Base-by-base conservation (phyloP, 1,139 yeast species). In the Lizanozyma gosingica region DNA sequence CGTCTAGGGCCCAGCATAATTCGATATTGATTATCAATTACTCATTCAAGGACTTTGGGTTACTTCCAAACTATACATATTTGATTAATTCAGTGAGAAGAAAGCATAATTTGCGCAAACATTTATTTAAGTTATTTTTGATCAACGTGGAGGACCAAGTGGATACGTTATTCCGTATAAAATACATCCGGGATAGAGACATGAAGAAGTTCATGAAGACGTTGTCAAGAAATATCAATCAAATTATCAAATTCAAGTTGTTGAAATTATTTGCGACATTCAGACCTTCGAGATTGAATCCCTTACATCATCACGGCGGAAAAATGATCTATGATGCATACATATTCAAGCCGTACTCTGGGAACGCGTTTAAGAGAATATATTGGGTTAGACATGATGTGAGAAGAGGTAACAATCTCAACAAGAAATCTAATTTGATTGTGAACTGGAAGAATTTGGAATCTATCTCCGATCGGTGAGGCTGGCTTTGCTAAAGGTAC, bases 91-190 rank as follows among this genome's bases (percentile, higher is more conserved):
- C 64, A 2, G 47, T 48, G 37, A 55, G 58, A 39, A 62, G 63
- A 37, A 52, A 51, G 37, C 55, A 51, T 35, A 49, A 47, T 39
- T 52, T 69, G 34, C 51, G 50, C 38, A 57, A 53, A 36, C 75
- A 69, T 46, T 47, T 70, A 18, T 60, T 57, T 49, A 67, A 67
- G 45, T 43, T 70, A 17, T 63, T 68, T 41, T 46, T 65, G 44
- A 58, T 66, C 39, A 70, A 70, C 48, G 47, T 67, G 40, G 66
- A 60, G 34, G 71, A 65, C 35, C 68, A 65, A 44, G 55, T 68
- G 17, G 72, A 68, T 35, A 60, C 63, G 1, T 56, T 69, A 39
- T 53, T 55, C 40, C 49, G 67, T 29, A 57, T 67, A 47, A 69
- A 67, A 46, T 66, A 67, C 46, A 52, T 54, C 34, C 56, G 58